Conservation (phyloP, 2,329 filamentous ascomycete species). For the Aspergillus pseudonomiae region DNA sequence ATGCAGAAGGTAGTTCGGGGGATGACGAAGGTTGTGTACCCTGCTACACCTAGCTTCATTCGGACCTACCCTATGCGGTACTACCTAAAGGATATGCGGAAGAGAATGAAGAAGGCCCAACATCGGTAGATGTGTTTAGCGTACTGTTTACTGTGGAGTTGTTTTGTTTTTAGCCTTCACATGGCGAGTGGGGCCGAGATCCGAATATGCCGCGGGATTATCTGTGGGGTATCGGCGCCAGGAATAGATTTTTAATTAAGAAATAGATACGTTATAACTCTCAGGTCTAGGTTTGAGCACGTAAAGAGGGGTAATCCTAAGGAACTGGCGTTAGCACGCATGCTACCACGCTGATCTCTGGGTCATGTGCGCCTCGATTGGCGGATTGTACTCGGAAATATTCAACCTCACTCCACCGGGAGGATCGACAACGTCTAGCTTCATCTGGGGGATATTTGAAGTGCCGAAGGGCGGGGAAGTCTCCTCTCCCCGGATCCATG, state of each 20-base stretch:
- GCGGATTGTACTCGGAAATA: neutral
- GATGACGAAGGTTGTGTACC: conserved; percentile 26
- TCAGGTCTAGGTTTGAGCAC: neutral
- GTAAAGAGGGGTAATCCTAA: neutral
- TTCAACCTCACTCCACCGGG: neutral
- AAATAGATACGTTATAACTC: neutral
- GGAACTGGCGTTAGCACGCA: neutral
- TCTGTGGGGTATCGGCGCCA: neutral
- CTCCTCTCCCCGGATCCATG: neutral
- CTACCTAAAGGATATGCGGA: conserved; percentile 38
- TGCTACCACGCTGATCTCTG: neutral
- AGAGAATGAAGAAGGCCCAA: neutral
- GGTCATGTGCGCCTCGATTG: neutral
- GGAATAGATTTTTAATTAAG: neutral
- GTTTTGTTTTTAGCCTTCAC: neutral
- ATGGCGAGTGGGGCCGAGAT: neutral
- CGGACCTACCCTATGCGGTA: conserved; percentile 30
- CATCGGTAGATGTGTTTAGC: neutral
- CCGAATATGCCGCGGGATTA: neutral
- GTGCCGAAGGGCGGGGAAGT: neutral
- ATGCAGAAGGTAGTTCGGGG: conserved; percentile 23
- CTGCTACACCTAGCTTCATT: conserved; percentile 28
- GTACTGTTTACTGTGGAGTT: neutral
- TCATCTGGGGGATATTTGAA: neutral
- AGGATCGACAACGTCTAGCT: neutral